These are phyloP conservation scores for Daphne laureola DNA, from an alignment of 441 rosid genomes.

Conservation along the genomic window DNA sequence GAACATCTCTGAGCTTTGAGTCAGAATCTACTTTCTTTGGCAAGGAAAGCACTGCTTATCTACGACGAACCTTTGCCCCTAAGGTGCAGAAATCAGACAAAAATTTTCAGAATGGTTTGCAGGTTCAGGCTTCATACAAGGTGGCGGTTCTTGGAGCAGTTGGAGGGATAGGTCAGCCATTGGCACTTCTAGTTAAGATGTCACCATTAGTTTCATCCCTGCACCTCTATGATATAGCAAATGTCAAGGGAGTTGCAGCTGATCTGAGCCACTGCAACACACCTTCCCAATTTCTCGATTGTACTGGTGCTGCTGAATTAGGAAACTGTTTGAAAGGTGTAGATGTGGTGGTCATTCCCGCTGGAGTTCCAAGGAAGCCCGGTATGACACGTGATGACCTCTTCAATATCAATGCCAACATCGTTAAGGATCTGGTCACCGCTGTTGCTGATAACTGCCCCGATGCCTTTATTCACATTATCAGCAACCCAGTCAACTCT, in stretches of 20 bases:
- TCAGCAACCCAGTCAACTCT: slow-evolving; percentile 98
- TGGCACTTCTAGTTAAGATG: slow-evolving; percentile 86
- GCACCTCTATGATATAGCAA: slow-evolving; percentile 87
- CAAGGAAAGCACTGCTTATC: slow-evolving; percentile 46
- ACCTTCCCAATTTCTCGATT: slow-evolving; percentile 79
- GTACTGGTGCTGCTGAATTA: slow-evolving; percentile 77
- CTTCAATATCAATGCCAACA: slow-evolving; percentile 86
- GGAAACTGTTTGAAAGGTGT: slow-evolving; percentile 66
- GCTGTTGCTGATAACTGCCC: slow-evolving; percentile 97
- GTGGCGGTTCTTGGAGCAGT: slow-evolving; percentile 95
- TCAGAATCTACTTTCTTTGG: slow-evolving; percentile 46
- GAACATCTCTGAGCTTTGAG: slow-evolving; percentile 35
- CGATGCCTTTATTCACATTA: slow-evolving; percentile 79
- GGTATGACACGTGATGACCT: slow-evolving; percentile 99
- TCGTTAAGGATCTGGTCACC: slow-evolving; percentile 67
- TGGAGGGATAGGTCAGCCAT: slow-evolving; percentile 96
- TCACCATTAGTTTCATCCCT: slow-evolving; percentile 79
- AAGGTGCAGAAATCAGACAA: slow-evolving; percentile 33
- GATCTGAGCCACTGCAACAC: slow-evolving; percentile 98
- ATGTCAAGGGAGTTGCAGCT: slow-evolving; percentile 96
- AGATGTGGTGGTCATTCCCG: slow-evolving; percentile 87
- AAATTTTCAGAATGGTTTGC: slow-evolving; percentile 29
- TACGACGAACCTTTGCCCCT: slow-evolving; percentile 28
- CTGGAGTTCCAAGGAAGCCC: slow-evolving; percentile 97
- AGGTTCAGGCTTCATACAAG: slow-evolving; percentile 71